A percentile compares a stretch with the other conserved stretches of the same genome.
phyloP scores from a whole-genome alignment of 345 rosid genomes.

The Murraya koenigii region DNA sequence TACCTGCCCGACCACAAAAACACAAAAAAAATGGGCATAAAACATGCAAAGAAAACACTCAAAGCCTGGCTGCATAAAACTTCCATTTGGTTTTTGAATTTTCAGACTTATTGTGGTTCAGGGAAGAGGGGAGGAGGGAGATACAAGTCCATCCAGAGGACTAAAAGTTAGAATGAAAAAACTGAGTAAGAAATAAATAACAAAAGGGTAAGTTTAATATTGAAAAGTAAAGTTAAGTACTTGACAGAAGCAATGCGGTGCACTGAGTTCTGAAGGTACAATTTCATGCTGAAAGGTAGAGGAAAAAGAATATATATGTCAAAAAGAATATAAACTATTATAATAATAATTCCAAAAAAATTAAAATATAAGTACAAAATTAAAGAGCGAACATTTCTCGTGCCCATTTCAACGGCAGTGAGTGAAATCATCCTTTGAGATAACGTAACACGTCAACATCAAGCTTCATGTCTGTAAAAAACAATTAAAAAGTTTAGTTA shows the following conservation, averaged over 20 bases:
- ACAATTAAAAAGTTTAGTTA: too few relatives aligned
- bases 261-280: conserved; percentile 78
- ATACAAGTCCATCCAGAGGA: neutral
- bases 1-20: conserved; percentile 47
- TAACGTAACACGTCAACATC: conserved; percentile 74
- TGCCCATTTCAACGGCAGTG: conserved; percentile 94
- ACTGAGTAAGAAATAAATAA: neutral
- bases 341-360: neutral
- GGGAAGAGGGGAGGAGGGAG: neutral
- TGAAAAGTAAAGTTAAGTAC: conserved; percentile 33
- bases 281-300: conserved; percentile 65
- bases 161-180: too few relatives aligned
- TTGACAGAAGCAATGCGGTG: conserved; percentile 78
- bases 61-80: neutral
- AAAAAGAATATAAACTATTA: neutral
- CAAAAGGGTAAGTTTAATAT: too few relatives aligned
- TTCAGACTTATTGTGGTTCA: neutral
- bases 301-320: neutral
- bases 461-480: conserved; percentile 53
- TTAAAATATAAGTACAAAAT: neutral
- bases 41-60: neutral
- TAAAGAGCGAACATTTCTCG: conserved; percentile 59
- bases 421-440: conserved; percentile 87
- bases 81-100: neutral
- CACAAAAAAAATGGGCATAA: neutral